Evolutionary conservation across 768 basidiomycete genomes (phyloP).

Genomic region (Hericium rajendrae): DNA sequence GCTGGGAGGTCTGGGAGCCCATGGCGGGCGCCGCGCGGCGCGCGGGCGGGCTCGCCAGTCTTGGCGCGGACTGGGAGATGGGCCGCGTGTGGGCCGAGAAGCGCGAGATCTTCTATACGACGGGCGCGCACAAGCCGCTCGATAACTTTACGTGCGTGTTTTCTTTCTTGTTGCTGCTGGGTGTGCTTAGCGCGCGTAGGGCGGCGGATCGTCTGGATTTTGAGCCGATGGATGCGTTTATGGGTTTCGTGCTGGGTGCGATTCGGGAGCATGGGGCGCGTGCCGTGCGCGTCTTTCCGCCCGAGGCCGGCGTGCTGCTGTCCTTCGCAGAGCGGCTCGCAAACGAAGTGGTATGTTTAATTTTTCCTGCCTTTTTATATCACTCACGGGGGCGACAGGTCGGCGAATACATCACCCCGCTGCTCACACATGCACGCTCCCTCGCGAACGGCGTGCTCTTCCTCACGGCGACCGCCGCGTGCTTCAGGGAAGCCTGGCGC

Average conservation of each 20-base stretch:
- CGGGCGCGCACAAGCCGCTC: slow-evolving; percentile 66
- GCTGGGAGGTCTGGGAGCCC: slow-evolving; percentile 74
- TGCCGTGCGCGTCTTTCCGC: slow-evolving; percentile 83
- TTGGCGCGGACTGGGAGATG: slow-evolving; percentile 73
- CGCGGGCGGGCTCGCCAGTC: slow-evolving; percentile 6
- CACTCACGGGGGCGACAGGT: slow-evolving; percentile 36
- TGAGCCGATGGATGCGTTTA: slow-evolving; percentile 89
- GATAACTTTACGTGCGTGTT: slow-evolving; percentile 68
- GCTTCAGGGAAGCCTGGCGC: slow-evolving; percentile 80
- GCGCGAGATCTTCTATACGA: slow-evolving; percentile 87
- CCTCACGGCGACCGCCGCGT: slow-evolving; percentile 80
- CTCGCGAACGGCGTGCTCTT: slow-evolving; percentile 55
- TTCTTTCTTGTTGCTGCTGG: background rate
- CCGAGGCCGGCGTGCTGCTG: slow-evolving; percentile 63
- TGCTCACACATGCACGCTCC: slow-evolving; percentile 70
- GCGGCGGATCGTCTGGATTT: slow-evolving; percentile 55
- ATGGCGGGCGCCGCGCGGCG: slow-evolving; percentile 11
- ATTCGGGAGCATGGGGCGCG: slow-evolving; percentile 68
- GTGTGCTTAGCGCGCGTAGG: background rate
- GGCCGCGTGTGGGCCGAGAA: slow-evolving; percentile 95
- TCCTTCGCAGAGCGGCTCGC: slow-evolving; percentile 81
- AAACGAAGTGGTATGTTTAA: slow-evolving; percentile 61
- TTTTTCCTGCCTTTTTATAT: background rate
- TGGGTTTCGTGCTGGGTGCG: slow-evolving; percentile 53
- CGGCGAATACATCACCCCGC: slow-evolving; percentile 74